These are phyloP conservation scores for Monilinia fructicola DNA, from an alignment of 2,329 filamentous ascomycete genomes.

Conservation along the genomic window DNA sequence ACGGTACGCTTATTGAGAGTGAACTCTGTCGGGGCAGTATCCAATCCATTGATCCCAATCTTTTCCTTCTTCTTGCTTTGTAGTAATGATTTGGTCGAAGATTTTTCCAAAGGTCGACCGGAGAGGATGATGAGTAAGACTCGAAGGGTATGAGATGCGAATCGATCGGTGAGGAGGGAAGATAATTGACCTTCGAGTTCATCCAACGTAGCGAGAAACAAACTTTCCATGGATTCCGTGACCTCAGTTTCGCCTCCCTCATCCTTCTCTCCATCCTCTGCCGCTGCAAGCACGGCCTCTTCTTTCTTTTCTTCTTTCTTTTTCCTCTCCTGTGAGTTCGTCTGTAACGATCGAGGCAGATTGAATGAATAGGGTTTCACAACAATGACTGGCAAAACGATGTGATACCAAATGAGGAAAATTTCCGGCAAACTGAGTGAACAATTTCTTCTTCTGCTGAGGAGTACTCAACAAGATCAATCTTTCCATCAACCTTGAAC, in stretches of 20 bases:
- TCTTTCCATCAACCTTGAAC: constrained; percentile 88
- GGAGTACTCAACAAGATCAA: constrained; percentile 79
- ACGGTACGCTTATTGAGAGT: constrained; percentile 56
- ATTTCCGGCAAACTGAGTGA: constrained; percentile 80
- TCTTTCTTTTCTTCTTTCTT: constrained; percentile 47
- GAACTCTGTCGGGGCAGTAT: constrained; percentile 50
- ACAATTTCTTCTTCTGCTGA: constrained; percentile 80
- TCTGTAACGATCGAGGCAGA: constrained; percentile 76
- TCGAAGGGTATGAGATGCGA: constrained; percentile 87
- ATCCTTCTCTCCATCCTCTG: constrained; percentile 48
- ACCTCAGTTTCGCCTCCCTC: constrained; percentile 47
- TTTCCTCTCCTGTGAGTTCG: constrained; percentile 57
- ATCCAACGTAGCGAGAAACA: constrained; percentile 79
- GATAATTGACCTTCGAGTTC: constrained; percentile 85
- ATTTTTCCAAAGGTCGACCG: constrained; percentile 73
- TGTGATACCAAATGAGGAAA: constrained; percentile 90
- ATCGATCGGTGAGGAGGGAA: constrained; percentile 77
- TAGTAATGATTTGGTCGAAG: constrained; percentile 68
- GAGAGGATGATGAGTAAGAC: constrained; percentile 84
- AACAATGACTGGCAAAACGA: constrained; percentile 95
- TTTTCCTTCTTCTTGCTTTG: constrained; percentile 93
- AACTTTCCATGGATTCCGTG: constrained; percentile 67
- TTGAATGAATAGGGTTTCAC: constrained; percentile 85
- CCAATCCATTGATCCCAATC: constrained; percentile 59
- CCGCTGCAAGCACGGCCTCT: constrained; percentile 55